phyloP scores from a whole-genome alignment of 2,329 filamentous ascomycete species.

The Monosporascus sp. region DNA sequence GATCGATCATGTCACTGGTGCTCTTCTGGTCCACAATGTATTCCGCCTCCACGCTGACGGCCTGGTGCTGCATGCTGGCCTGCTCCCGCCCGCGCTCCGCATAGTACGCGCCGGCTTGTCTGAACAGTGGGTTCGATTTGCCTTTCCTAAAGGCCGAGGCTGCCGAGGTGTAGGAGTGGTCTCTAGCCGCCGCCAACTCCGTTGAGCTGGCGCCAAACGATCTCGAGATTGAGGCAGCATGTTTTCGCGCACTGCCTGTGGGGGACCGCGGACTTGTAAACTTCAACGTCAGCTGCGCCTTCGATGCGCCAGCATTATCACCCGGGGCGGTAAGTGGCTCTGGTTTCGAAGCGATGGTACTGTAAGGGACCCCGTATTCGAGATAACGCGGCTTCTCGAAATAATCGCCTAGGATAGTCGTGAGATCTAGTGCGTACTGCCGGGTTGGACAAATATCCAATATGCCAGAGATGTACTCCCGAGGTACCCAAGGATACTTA shows the following conservation, averaged over 20 bases:
- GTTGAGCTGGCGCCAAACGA: constrained; percentile 9
- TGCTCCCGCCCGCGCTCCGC: constrained; percentile 64
- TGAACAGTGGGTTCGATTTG: constrained; percentile 68
- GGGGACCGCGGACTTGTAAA: constrained; percentile 1
- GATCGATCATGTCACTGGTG: constrained; percentile 56
- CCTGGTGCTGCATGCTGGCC: constrained; percentile 49
- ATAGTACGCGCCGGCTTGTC: constrained; percentile 73
- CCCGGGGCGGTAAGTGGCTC: background rate
- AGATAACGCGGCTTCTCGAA: constrained; percentile 35
- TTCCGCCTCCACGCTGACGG: constrained; percentile 65
- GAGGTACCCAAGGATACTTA: constrained; percentile 38
- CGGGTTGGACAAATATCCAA: constrained; percentile 33
- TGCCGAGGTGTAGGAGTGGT: constrained; percentile 32
- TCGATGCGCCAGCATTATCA: background rate
- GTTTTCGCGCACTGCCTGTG: constrained; percentile 1
- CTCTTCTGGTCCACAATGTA: constrained; percentile 65
- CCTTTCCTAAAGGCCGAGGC: constrained; percentile 40
- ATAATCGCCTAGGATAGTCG: constrained; percentile 36
- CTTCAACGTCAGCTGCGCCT: constrained; percentile 1
- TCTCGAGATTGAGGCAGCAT: constrained; percentile 1
- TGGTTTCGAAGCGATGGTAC: constrained; percentile 1
- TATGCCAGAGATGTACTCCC: constrained; percentile 36
- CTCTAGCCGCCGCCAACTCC: constrained; percentile 14
- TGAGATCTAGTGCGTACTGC: constrained; percentile 32
- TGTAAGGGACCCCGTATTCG: constrained; percentile 26